Conservation (phyloP, 768 basidiomycete genomes). For the Kwoniella heveanensis region DNA sequence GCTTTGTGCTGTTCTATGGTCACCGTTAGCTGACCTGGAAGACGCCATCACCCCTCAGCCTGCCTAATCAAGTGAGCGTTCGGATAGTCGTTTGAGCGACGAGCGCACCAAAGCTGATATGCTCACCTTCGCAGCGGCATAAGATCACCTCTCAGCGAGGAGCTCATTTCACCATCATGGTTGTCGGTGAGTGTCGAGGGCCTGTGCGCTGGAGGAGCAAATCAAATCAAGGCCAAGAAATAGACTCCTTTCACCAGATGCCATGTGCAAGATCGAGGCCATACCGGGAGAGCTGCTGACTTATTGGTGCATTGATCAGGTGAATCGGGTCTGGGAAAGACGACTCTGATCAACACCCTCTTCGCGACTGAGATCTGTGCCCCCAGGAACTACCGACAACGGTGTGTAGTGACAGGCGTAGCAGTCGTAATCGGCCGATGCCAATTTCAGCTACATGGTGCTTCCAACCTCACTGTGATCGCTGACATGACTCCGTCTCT, state of each 20-base stretch:
- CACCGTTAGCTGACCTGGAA: slow-evolving; percentile 2
- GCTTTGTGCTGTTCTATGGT: not conserved
- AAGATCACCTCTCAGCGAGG: slow-evolving; percentile 98
- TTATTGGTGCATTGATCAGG: slow-evolving; percentile 59
- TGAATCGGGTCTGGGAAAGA: slow-evolving; percentile 96
- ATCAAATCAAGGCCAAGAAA: not conserved
- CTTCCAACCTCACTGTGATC: slow-evolving; percentile 35
- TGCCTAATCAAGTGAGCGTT: slow-evolving; percentile 89
- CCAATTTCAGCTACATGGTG: not conserved
- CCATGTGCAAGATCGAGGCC: not conserved
- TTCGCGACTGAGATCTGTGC: slow-evolving; percentile 96
- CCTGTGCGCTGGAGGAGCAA: not conserved
- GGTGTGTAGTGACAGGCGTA: slow-evolving; percentile 33
- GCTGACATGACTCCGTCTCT: slow-evolving; percentile 58
- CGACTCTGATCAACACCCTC: slow-evolving; percentile 96
- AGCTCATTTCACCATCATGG: slow-evolving; percentile 98
- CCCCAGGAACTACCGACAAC: slow-evolving; percentile 75
- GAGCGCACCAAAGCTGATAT: slow-evolving; percentile 23
- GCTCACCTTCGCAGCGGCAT: slow-evolving; percentile 69
- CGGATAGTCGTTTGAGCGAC: no score
- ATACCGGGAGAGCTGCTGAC: no score
- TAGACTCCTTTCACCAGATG: not conserved
- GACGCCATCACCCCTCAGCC: slow-evolving; percentile 60
- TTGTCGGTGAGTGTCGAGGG: slow-evolving; percentile 71
- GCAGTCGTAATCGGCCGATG: not conserved